A percentile compares a stretch with the other conserved stretches of the same genome.
Conservation (phyloP, 805 yeast species). For the Candida vartiovaarae region DNA sequence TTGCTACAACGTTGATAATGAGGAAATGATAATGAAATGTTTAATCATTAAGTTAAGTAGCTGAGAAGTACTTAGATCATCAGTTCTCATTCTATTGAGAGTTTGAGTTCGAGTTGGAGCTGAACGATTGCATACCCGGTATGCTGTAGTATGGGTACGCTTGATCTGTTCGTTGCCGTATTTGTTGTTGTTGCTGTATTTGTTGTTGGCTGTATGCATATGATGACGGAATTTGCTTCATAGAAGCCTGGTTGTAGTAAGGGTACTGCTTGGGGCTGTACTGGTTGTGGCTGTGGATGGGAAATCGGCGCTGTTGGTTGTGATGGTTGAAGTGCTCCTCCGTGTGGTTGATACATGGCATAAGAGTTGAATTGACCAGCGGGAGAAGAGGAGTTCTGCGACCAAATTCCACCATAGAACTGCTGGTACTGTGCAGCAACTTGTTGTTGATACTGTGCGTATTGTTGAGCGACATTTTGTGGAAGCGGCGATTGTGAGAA, state of each 20-base stretch:
- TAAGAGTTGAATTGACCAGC: neutral
- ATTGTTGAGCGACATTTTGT: neutral
- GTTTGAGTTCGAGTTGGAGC: neutral
- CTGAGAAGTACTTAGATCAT: too few species aligned
- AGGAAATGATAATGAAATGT: neutral
- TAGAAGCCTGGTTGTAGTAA: neutral
- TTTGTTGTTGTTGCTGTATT: neutral
- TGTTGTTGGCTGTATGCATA: neutral
- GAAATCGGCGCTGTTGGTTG: too few species aligned
- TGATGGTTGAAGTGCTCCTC: too few species aligned
- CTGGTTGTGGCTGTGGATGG: neutral
- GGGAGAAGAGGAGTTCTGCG: neutral
- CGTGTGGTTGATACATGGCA: too few species aligned
- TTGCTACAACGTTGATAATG: neutral
- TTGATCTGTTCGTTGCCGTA: neutral
- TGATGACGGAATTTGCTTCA: neutral
- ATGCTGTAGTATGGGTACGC: neutral
- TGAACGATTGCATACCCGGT: neutral
- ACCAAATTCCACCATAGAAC: conserved; percentile 1
- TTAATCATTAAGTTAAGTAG: neutral
- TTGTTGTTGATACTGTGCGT: neutral
- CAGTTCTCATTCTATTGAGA: neutral
- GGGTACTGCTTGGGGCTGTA: neutral
- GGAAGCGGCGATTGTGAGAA: neutral
- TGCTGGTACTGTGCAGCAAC: neutral